Evolutionary conservation across 305 asterid genomes (phyloP).

Genomic region (Fraxinus floribunda): DNA sequence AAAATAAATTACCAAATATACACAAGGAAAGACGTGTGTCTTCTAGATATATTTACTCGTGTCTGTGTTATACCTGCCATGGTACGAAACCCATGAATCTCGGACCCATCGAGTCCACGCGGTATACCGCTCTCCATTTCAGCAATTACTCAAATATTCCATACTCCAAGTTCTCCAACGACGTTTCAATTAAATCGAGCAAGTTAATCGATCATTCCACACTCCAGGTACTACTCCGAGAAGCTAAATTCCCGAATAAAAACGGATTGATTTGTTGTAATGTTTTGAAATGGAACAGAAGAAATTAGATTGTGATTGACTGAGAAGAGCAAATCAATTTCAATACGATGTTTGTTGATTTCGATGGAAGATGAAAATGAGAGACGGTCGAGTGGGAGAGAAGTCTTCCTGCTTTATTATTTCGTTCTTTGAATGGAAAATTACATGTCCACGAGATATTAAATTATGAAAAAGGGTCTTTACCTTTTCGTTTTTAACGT

Average conservation of each 20-base stretch:
- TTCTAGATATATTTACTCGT: background rate
- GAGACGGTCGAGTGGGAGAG: background rate
- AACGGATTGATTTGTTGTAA: background rate
- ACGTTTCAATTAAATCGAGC: background rate
- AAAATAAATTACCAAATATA: constrained; percentile 2
- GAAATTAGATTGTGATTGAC: background rate
- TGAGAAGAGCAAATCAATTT: background rate
- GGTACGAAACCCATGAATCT: constrained; percentile 62
- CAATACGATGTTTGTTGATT: background rate
- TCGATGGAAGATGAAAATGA: background rate
- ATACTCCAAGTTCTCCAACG: background rate
- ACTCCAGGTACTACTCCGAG: background rate
- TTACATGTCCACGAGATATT: background rate
- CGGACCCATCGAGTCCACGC: constrained; percentile 43
- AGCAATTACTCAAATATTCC: background rate
- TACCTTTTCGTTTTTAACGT: background rate
- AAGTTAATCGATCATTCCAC: background rate
- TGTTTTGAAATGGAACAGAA: background rate
- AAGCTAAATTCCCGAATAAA: background rate
- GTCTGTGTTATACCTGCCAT: constrained; percentile 43
- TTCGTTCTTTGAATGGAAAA: background rate
- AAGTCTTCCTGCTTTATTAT: background rate
- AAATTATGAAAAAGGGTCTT: background rate
- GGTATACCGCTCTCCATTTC: constrained; percentile 40
- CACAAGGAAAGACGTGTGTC: background rate